phyloP scores from a whole-genome alignment of 805 yeast genomes.

The Myxozyma sirexii region DNA sequence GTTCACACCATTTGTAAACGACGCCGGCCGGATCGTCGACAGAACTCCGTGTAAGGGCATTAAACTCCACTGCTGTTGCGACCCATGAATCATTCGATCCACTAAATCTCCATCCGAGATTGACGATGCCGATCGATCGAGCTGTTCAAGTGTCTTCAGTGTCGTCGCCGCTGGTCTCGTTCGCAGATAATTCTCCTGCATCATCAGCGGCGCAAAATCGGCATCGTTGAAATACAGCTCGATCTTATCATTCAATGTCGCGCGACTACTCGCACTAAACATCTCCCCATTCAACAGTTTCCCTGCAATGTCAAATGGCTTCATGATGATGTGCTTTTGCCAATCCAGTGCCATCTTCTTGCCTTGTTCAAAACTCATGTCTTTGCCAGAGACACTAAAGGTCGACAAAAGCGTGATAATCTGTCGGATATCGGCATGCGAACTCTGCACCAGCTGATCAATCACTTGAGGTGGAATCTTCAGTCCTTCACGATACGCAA shows the following conservation, averaged over 20 bases:
- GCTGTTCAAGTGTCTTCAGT: slow-evolving; percentile 57
- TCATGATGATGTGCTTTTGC: slow-evolving; percentile 87
- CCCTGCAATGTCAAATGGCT: slow-evolving; percentile 88
- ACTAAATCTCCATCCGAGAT: slow-evolving; percentile 84
- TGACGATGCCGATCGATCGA: slow-evolving; percentile 80
- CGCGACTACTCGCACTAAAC: slow-evolving; percentile 56
- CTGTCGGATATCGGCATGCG: slow-evolving; percentile 91
- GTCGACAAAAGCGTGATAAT: slow-evolving; percentile 87
- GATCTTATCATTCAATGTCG: slow-evolving; percentile 75
- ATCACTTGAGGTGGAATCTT: slow-evolving; percentile 77
- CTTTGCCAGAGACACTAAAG: slow-evolving; percentile 67
- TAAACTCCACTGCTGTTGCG: slow-evolving; percentile 51
- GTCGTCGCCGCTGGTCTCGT: slow-evolving; percentile 46
- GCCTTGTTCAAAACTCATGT: slow-evolving; percentile 65
- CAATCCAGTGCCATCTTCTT: slow-evolving; percentile 54
- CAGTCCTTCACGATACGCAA: slow-evolving; percentile 81
- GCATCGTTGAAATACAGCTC: slow-evolving; percentile 91
- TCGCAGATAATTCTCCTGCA: slow-evolving; percentile 85
- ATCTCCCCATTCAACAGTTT: slow-evolving; percentile 63
- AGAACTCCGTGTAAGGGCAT: slow-evolving; percentile 87
- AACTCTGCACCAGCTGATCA: slow-evolving; percentile 80
- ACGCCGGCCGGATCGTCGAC: slow-evolving; percentile 82
- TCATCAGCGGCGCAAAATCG: slow-evolving; percentile 92
- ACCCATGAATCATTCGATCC: slow-evolving; percentile 76
- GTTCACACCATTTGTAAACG: slow-evolving; percentile 64